Evolutionary conservation across 345 rosid genomes (phyloP), one percentile per base, ranked within the genome.

Genomic region (Eucalyptus viminalis): DNA sequence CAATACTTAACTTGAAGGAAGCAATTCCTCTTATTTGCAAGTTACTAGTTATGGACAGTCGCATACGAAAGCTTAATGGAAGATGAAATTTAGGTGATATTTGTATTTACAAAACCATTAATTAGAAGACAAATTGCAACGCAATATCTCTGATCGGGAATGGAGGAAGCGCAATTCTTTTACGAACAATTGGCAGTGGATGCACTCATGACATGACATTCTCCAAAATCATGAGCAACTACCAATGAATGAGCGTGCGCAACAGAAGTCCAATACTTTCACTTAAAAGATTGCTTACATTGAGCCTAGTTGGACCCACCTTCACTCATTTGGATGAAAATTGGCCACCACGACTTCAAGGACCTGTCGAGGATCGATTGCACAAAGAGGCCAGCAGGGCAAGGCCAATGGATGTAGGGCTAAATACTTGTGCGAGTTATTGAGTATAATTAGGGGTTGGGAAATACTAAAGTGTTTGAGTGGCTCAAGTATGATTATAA

Each of bases 121-220:
- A n/a, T n/a, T 1, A n/a, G 6, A n/a, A 65, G 76, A 65, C 3
- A 17, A 3, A 16, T 15, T n/a, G 40, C 1, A 65, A 17, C 3
- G 3, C 5, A 65, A 29, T n/a, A 14, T 65, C 76, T n/a, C 22
- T 0, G 1, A 31, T 8, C 1, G 7, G 9, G 69, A 29, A 27
- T 14, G 16, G 34, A 62, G 34, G 69, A 29, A 65, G 40, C 6
- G 11, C 6, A 5, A 65, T n/a, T 14, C 11, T n/a, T 9, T 0
- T n/a, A n/a, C 4, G 22, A 3, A 14, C 3, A 65, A 1, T 15
- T 65, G 76, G 76, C 6, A 4, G 5, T 15, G 40, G 40, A 65
- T 15, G 37, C 40, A 34, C 40, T 65, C 17, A 6, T 65, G 2
- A n/a, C 76, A 65, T 65, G n/a, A n/a, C 58, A 21, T n/a, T n/a